Conservation (phyloP, 2,329 filamentous ascomycete species). For the Aspergillus luchuensis region DNA sequence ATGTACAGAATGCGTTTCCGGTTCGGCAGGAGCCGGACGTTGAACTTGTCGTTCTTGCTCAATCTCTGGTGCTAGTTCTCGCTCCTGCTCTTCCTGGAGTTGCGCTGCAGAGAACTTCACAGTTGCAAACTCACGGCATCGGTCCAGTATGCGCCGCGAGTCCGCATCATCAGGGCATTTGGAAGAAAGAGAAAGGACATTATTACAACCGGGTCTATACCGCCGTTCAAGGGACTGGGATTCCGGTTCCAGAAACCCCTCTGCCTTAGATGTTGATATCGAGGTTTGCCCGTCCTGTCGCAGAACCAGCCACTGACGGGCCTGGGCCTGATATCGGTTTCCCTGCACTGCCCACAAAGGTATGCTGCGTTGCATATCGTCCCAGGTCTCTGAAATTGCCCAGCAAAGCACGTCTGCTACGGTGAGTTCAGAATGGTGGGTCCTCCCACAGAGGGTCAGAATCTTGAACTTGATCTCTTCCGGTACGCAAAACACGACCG, state of each 20-base stretch:
- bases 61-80: conserved; percentile 66
- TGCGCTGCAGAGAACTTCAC: conserved; percentile 36
- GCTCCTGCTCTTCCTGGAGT: conserved; percentile 67
- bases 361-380: conserved; percentile 52
- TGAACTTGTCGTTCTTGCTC: conserved; percentile 62
- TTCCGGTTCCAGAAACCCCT: conserved; percentile 59
- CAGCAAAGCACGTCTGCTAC: conserved; percentile 61
- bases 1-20: conserved; percentile 50
- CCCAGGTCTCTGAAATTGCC: conserved; percentile 61
- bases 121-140: conserved; percentile 42
- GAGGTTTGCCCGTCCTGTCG: not conserved
- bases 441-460: conserved; percentile 16
- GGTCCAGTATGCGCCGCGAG: conserved; percentile 2
- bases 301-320: conserved; percentile 35
- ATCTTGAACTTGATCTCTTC: conserved; percentile 63
- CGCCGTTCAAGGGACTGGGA: conserved; percentile 54
- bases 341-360: conserved; percentile 66
- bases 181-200: not conserved
- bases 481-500: conserved; percentile 62
- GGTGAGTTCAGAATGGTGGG: conserved; percentile 35
- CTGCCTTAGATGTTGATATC: conserved; percentile 35
- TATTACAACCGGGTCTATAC: conserved; percentile 47
- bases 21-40: conserved; percentile 44
- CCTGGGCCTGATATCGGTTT: conserved; percentile 50
- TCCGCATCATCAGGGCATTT: not conserved